Conservation (phyloP, 2,329 filamentous ascomycete genomes). For the Gnomoniopsis sp. region DNA sequence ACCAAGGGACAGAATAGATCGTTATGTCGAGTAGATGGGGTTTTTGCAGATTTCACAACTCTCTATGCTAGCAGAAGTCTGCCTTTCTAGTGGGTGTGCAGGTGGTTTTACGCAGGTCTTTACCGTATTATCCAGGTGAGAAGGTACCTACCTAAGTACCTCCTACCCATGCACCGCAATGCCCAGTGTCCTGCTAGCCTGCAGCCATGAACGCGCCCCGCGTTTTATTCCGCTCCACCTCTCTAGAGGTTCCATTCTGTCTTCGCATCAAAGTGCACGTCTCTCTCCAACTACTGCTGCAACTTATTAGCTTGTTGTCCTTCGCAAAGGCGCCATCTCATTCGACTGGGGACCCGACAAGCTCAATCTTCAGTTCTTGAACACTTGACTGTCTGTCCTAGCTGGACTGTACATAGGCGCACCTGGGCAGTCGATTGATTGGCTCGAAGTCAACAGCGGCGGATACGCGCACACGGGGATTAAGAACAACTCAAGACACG, state of each 20-base stretch:
- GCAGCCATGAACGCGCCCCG: not conserved
- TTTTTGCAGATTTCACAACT: too few relatives aligned
- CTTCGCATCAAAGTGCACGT: not conserved
- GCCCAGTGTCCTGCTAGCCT: too few relatives aligned
- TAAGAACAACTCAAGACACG: conserved; percentile 26
- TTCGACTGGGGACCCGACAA: not conserved
- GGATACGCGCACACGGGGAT: not conserved
- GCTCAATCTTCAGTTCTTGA: not conserved
- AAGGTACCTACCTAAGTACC: too few relatives aligned
- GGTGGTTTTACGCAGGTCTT: too few relatives aligned
- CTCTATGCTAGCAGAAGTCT: too few relatives aligned
- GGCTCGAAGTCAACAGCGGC: not conserved
- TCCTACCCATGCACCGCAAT: too few relatives aligned
- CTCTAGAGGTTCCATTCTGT: not conserved
- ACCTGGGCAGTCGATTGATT: not conserved
- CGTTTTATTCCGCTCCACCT: not conserved
- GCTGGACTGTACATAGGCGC: not conserved
- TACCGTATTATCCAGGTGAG: too few relatives aligned
- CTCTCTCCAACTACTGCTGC: conserved; percentile 30
- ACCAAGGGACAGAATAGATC: too few relatives aligned
- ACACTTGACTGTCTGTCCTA: not conserved
- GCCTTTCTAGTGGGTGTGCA: too few relatives aligned
- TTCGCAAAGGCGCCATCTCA: not conserved
- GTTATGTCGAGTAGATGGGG: too few relatives aligned
- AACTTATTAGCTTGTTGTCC: conserved; percentile 20